Conservation (phyloP, 768 basidiomycete species). For the Lentinus brumalis region DNA sequence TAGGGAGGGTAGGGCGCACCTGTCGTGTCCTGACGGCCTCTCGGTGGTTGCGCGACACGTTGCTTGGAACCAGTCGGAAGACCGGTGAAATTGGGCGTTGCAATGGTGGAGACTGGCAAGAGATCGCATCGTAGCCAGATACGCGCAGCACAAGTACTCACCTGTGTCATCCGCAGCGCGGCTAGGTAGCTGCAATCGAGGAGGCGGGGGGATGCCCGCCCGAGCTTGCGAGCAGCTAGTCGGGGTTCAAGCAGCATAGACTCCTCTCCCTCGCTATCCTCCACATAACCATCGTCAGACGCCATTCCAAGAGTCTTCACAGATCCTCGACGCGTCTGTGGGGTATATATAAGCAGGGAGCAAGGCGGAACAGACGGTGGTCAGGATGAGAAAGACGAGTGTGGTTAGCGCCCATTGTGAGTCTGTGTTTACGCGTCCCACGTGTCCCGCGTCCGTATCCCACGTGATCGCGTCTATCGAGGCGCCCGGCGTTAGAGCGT, state of each 20-base stretch:
- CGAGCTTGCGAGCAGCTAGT: neutral
- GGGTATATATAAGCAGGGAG: neutral
- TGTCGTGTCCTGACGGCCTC: neutral
- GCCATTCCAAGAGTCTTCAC: neutral
- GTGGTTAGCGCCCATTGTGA: slow-evolving; percentile 7
- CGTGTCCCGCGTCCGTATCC: slow-evolving; percentile 9
- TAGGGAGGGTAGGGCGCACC: neutral
- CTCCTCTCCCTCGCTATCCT: slow-evolving; percentile 25
- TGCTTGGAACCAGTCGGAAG: neutral
- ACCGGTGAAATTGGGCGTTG: slow-evolving; percentile 12
- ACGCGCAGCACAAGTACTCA: neutral
- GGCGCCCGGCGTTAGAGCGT: slow-evolving; percentile 8
- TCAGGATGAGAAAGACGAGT: neutral
- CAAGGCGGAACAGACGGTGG: neutral
- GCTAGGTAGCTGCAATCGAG: neutral
- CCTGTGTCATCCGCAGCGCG: neutral
- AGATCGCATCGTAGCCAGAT: neutral
- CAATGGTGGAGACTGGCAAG: slow-evolving; percentile 9
- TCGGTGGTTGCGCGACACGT: neutral
- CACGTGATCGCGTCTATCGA: slow-evolving; percentile 21
- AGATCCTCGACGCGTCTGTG: neutral
- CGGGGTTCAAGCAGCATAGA: slow-evolving; percentile 9
- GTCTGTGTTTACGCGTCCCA: slow-evolving; percentile 12
- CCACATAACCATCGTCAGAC: slow-evolving; percentile 11
- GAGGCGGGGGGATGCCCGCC: slow-evolving; percentile 2